phyloP scores from a whole-genome alignment of 2,329 filamentous ascomycete species.

The Aspergillus quadricinctus region DNA sequence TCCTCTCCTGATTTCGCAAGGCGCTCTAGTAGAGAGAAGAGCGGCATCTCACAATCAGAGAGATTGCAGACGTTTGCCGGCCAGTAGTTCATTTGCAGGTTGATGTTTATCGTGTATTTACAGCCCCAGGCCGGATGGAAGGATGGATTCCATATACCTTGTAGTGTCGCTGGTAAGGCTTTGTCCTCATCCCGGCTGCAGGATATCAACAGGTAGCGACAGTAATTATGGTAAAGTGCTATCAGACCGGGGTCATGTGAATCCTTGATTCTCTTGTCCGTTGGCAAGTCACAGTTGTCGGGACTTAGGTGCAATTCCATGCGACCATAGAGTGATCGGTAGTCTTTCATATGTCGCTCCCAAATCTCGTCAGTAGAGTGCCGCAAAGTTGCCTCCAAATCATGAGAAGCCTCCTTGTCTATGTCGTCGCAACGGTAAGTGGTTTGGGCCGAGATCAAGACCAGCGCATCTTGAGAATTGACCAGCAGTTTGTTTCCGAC shows the following conservation, averaged over 20 bases:
- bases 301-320: slow-evolving; percentile 26
- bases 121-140: slow-evolving; percentile 48
- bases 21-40: slow-evolving; percentile 39
- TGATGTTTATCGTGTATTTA: slow-evolving; percentile 58
- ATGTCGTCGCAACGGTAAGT: slow-evolving; percentile 31
- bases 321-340: slow-evolving; percentile 27
- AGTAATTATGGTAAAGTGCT: slow-evolving; percentile 51
- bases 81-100: slow-evolving; percentile 62
- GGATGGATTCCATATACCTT: slow-evolving; percentile 53
- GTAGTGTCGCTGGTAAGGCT: slow-evolving; percentile 47
- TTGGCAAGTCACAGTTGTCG: slow-evolving; percentile 21
- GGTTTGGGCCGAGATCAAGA: slow-evolving; percentile 40
- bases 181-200: slow-evolving; percentile 45
- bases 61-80: slow-evolving; percentile 50
- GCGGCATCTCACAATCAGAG: slow-evolving; percentile 38
- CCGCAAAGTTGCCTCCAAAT: slow-evolving; percentile 22
- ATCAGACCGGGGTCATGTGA: slow-evolving; percentile 51
- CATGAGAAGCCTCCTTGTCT: slow-evolving; percentile 22
- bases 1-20: slow-evolving; percentile 41
- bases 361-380: slow-evolving; percentile 20
- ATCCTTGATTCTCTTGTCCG: slow-evolving; percentile 24
- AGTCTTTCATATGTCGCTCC: slow-evolving; percentile 32
- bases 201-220: slow-evolving; percentile 52
- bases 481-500: slow-evolving; percentile 36
- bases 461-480: slow-evolving; percentile 31